Evolutionary conservation across 306 rosid genomes (phyloP), one percentile per base, ranked within the genome.

Genomic region (Gleditsia sinensis): DNA sequence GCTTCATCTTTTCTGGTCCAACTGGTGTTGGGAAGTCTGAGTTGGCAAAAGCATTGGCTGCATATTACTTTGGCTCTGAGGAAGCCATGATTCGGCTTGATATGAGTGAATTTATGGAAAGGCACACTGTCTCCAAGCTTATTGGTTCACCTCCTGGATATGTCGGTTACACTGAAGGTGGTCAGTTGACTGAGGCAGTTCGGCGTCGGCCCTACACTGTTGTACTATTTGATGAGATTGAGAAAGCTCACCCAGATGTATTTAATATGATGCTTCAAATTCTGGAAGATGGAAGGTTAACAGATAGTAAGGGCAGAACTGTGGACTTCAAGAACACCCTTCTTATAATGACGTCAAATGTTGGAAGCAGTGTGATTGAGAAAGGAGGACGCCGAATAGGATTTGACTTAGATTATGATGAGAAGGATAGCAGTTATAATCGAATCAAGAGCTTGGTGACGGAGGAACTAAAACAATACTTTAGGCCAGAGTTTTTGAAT

Each of bases 1-100:
- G 98, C 78, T 93, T 93, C 84, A 93, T 93, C 83, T 93, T 93
- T 74, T 93, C 98, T 63, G 98, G 98, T 58, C 98, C 98, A 62
- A 93, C 98, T 33, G 98, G 98, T 61, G 98, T 93, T n/a, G 98
- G 98, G 14, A 93, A 93, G 84, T 93, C 98, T 7, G 98, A 93
- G 82, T 86, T 93, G 12, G 98, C 98, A 24, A 93, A 93, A 73
- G 79, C 98, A 25, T 76, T 93, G 87, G 98, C 97, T 61, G 77
- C 98, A 17, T 93, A 93, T 89, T 93, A 93, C 81, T 91, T 91
- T 73, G 98, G 98, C 51, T 93, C 98, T 16, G 93, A 91, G 81
- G 98, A 93, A 66, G 97, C 98, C 81, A 93, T 93, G 98, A 91
- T 93, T 75, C 86, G 97, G 34, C 98, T 93, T 63, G 98, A 93